Conservation (phyloP, 345 rosid genomes). For the Populus euphratica region DNA sequence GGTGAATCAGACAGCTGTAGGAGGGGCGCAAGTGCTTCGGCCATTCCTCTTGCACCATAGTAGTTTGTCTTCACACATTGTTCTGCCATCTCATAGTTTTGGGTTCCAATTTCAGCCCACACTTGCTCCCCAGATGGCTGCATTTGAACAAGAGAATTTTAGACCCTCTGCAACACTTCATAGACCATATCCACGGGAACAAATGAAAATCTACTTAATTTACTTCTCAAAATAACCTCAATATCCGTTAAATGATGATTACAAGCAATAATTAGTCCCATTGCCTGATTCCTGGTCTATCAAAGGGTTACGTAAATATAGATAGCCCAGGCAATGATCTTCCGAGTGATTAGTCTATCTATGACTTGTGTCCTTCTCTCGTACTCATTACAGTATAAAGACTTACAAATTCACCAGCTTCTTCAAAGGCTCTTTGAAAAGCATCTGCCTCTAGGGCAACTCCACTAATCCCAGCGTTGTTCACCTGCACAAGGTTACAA, state of each 20-base stretch:
- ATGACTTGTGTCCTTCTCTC: background rate
- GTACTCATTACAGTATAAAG: background rate
- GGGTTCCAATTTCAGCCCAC: constrained; percentile 18
- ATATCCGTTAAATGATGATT: no score
- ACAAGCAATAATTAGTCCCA: no score
- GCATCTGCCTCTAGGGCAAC: constrained; percentile 10
- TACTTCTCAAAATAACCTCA: no score
- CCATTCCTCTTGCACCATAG: constrained; percentile 35
- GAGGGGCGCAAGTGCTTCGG: constrained; percentile 36
- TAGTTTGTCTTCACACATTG: constrained; percentile 47
- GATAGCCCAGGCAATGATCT: background rate
- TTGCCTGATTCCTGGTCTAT: background rate
- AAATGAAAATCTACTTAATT: no score
- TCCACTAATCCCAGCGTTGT: constrained; percentile 39
- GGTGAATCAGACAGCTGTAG: constrained; percentile 39
- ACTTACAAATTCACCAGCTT: constrained; percentile 12
- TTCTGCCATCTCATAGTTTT: constrained; percentile 24
- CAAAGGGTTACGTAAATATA: no score
- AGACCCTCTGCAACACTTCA: no score
- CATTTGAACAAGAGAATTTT: background rate
- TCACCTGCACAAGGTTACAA: constrained; percentile 34
- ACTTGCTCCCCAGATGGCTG: constrained; percentile 19
- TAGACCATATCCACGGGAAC: no score
- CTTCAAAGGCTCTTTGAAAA: constrained; percentile 1
- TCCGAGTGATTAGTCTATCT: no score